Base-by-base conservation (phyloP, 148 eudicot genomes). In the Persicaria maculosa region DNA sequence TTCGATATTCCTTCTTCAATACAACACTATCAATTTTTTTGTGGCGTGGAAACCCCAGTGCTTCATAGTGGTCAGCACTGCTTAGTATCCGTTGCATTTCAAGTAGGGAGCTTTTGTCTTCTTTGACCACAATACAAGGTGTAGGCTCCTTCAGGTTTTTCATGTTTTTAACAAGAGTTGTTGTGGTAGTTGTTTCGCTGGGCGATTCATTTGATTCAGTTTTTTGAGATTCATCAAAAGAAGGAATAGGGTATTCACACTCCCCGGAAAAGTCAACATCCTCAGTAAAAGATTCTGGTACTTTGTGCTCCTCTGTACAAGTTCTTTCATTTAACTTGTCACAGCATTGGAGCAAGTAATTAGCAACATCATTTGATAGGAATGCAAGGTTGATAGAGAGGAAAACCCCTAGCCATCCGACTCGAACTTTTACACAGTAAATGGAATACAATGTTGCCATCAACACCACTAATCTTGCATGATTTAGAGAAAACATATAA, bases 1-100 rank as follows among this genome's bases (percentile, higher is more conserved):
- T 96, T 58, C 86, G 86, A 79, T 96, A 96, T 81, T 96, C 99
- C 85, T 92, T 96, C 85, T 88, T 96, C 80, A 96, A 83, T 61
- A 88, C 48, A 1, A 55, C 72, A 68, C 77, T 80, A 77, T 96
- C 99, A 76, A 96, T 83, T 82, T 83, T 96, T 80, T 81, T 85
- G 52, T 84, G 89, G 57, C 95, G 89, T 8, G 85, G 85, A 80
- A 96, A 83, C 72, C 91, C 99, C 74, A 96, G 83, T 22, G 97
- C 97, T 83, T 89, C 97, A 75, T 96, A 96, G 80, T 96, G 99
- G 80, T 96, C 81, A 80, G 58, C 75, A 72, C 95, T 77, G 75
- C 80, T 79, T 44, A 92, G 77, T 79, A 96, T 96, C 73, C 97
- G 87, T 79, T 83, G 82, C 97, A 96, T 96, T 85, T 96, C 99